Evolutionary conservation across 2,329 filamentous ascomycete species (phyloP).

Genomic region (Fusarium sp.): DNA sequence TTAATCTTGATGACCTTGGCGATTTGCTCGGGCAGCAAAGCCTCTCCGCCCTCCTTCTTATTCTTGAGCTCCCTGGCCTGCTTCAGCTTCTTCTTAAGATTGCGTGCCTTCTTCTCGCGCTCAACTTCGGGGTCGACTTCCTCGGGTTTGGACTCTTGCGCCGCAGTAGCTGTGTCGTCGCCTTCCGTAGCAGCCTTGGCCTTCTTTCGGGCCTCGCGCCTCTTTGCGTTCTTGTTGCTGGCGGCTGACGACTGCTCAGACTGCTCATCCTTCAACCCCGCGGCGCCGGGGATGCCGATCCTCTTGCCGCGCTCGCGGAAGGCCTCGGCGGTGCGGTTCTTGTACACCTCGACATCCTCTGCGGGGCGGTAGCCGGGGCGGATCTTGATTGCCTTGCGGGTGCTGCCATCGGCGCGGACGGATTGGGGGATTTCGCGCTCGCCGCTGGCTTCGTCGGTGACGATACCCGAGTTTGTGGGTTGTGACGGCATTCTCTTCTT

Average conservation of each 20-base stretch:
- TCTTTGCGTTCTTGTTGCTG: constrained; percentile 89
- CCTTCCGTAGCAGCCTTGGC: constrained; percentile 67
- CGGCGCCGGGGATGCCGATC: constrained; percentile 77
- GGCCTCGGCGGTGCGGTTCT: constrained; percentile 86
- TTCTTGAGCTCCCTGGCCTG: constrained; percentile 90
- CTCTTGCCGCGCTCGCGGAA: constrained; percentile 79
- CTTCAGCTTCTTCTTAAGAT: constrained; percentile 92
- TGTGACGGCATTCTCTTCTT: constrained; percentile 57
- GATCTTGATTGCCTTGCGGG: constrained; percentile 94
- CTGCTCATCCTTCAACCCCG: constrained; percentile 63
- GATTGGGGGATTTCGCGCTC: constrained; percentile 92
- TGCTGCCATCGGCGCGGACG: constrained; percentile 84
- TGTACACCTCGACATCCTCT: constrained; percentile 96
- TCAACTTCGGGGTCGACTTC: constrained; percentile 76
- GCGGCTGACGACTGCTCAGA: constrained; percentile 59
- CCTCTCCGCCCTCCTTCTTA: constrained; percentile 89
- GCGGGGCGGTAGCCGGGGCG: constrained; percentile 92
- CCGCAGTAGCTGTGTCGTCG: constrained; percentile 61
- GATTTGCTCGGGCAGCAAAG: constrained; percentile 90
- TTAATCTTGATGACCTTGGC: constrained; percentile 98
- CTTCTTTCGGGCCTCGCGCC: constrained; percentile 66
- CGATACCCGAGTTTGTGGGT: constrained; percentile 76
- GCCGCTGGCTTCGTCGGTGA: constrained; percentile 79
- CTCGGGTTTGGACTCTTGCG: constrained; percentile 48
- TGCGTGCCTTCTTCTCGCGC: constrained; percentile 91